Base-by-base conservation (phyloP, 2,329 filamentous ascomycete species). In the Beauveria bassiana region DNA sequence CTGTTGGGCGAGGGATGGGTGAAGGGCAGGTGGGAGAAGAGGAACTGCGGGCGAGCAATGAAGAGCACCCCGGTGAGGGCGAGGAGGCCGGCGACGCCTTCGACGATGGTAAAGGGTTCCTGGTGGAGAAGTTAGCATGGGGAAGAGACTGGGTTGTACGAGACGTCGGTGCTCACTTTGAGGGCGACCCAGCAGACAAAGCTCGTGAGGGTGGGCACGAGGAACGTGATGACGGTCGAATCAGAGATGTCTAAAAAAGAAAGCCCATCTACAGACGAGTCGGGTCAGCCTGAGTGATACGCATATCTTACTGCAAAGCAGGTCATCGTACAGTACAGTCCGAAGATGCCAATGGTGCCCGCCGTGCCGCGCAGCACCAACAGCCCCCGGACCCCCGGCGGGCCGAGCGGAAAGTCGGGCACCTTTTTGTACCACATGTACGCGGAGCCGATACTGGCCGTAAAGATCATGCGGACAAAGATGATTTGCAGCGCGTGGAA, bases 141-240 rank as follows among this genome's bases (percentile, higher is more conserved):
- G 9, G 3, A 22, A 14, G 14, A 16, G 7, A 0, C 34, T 38
- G 34, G 12, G 14, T 38, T 14, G 34, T 38, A 6, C 34, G 34
- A 16, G 34, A 14, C 14, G 34, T 38, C 34, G 34, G 34, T 38
- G 61, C 67, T 24, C 63, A 71, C 70, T 1, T 60, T 54, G 0
- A 72, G 61, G 26, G 69, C 70, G 16, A 90, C 71, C 84, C 91
- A 66, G 78, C 86, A 81, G 81, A 92, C 72, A 80, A 77, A 72
- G 1, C 75, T 88, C 8, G 88, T 86, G 10, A 91, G 77, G 8
- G 87, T 87, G 0, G 90, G 90, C 0, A 88, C 82, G 3, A 95
- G 79, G 71, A 93, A 95, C 7, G 88, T 91, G 40, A 95, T 86
- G 26, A 93, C 89, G 0, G 88, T 91, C 1, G 90, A 88, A 69